A percentile compares a stretch with the other conserved stretches of the same genome.
Conservation (phyloP, 164 flowering plant species). For the Magnolia sinica region DNA sequence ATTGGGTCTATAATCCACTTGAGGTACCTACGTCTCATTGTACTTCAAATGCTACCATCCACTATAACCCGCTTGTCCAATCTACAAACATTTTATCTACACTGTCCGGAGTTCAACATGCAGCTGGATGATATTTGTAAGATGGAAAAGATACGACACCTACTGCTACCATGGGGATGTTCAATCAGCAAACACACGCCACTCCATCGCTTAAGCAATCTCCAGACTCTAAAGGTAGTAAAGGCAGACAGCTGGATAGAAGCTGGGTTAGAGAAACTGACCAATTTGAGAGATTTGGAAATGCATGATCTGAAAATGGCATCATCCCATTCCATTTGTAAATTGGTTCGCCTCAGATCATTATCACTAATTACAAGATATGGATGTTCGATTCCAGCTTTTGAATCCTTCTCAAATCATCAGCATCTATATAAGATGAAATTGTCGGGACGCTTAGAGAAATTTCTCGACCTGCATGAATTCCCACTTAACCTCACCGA, state of each 20-base stretch:
- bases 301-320: neutral
- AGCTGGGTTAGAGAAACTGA: neutral
- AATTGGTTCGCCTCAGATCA: neutral
- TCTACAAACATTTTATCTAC: neutral
- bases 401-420: neutral
- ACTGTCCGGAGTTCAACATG: accelerated
- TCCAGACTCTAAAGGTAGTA: neutral
- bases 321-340: neutral
- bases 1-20: too few relatives aligned
- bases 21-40: too few relatives aligned
- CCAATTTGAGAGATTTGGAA: neutral
- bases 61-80: neutral
- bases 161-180: neutral
- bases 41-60: neutral
- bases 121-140: neutral
- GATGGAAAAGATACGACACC: neutral
- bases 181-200: neutral
- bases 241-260: neutral
- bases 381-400: neutral
- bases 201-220: neutral
- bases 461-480: neutral
- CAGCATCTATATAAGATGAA: neutral
- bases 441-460: neutral
- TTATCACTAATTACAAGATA: neutral
- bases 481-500: neutral